Conservation (phyloP, 495 filamentous ascomycete species). For the Penicillium alfredii region DNA sequence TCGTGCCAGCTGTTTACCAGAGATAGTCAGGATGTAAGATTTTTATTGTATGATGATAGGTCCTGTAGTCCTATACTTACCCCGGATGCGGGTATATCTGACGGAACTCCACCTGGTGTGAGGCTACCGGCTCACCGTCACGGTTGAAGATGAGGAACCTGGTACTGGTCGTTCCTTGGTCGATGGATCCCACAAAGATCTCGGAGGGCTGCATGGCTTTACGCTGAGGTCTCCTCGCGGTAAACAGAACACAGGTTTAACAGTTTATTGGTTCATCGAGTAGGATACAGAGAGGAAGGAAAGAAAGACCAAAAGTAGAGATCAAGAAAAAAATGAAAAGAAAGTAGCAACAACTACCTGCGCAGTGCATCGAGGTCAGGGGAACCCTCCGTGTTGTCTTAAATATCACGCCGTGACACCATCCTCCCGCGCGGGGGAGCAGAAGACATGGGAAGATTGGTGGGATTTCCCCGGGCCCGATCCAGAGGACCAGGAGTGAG, state of each 20-base stretch:
- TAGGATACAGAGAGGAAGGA: too few relatives aligned
- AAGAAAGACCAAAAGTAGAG: constrained; percentile 1
- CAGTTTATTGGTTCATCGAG: too few relatives aligned
- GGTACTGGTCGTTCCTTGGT: constrained; percentile 91
- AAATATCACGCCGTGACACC: constrained; percentile 15
- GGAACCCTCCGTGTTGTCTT: constrained; percentile 7
- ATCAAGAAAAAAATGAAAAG: background rate
- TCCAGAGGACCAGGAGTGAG: too few relatives aligned
- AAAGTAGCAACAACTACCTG: too few relatives aligned
- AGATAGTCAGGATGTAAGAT: constrained; percentile 9
- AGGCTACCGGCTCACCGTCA: constrained; percentile 70
- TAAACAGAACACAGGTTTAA: background rate
- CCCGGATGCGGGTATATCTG: constrained; percentile 87
- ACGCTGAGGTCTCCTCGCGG: too few relatives aligned
- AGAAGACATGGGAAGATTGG: constrained; percentile 14
- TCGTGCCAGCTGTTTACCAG: constrained; percentile 87
- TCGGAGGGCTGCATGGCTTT: constrained; percentile 25
- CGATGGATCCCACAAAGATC: constrained; percentile 65
- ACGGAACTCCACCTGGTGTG: constrained; percentile 85
- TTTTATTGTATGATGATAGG: too few relatives aligned
- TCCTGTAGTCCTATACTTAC: constrained; percentile 45
- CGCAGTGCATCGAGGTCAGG: background rate
- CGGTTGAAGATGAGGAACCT: constrained; percentile 87
- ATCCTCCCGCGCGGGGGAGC: constrained; percentile 7
- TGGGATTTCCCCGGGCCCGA: constrained; percentile 16